Evolutionary conservation across 192 early-diverging fungal genomes (phyloP).

Genomic region (Dissophora globulifera): DNA sequence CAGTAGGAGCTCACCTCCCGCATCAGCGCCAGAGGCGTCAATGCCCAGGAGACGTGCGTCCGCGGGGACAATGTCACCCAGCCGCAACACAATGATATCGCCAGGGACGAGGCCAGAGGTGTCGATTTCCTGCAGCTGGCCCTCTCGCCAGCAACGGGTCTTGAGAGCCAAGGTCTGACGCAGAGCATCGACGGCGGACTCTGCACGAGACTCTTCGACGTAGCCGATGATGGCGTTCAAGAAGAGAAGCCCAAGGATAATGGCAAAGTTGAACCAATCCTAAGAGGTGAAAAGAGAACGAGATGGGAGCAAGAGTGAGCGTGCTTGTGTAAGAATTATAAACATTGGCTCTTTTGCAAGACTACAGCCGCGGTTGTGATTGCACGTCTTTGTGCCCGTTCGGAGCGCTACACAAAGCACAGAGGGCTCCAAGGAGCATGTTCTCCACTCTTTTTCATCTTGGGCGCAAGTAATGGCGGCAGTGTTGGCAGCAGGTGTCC

Average conservation of each 20-base stretch:
- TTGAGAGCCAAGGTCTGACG: constrained; percentile 78
- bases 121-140: constrained; percentile 59
- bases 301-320: too few relatives aligned
- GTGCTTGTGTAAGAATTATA: too few relatives aligned
- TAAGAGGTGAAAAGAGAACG: constrained; percentile 62
- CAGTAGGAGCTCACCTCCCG: constrained; percentile 66
- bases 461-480: too few relatives aligned
- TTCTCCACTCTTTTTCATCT: too few relatives aligned
- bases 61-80: constrained; percentile 84
- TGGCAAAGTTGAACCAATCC: constrained; percentile 69
- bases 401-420: too few relatives aligned
- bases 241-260: constrained; percentile 67
- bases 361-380: too few relatives aligned
- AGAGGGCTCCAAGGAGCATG: too few relatives aligned
- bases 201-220: constrained; percentile 76
- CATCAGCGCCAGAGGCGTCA: constrained; percentile 60
- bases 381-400: too few relatives aligned
- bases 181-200: constrained; percentile 76
- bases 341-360: too few relatives aligned
- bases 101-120: constrained; percentile 70
- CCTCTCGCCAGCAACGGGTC: constrained; percentile 68
- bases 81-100: constrained; percentile 75
- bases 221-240: constrained; percentile 79
- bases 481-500: too few relatives aligned
- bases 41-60: constrained; percentile 69